Base-by-base conservation (phyloP, 495 filamentous ascomycete species). In the Recurvomyces mirabilis region DNA sequence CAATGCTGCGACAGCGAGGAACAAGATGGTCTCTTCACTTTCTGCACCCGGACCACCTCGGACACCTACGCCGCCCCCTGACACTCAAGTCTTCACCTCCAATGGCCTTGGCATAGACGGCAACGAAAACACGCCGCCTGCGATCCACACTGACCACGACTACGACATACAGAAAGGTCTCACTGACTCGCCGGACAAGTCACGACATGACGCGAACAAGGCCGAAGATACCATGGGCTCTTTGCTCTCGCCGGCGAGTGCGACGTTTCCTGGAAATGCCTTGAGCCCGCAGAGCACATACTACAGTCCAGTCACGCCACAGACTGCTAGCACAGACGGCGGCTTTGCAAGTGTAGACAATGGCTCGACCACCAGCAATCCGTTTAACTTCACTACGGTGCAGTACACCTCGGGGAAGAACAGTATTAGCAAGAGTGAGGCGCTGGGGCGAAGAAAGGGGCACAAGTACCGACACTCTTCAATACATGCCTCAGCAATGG, bases 401-500 rank as follows among this genome's bases (percentile, higher is more conserved):
- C 52, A 53, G 20, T 66, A 66, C 12, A 81, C 83, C 53, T 68
- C 81, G 17, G 76, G 81, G 9, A 80, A 84, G 30, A 38, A 29
- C 12, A 47, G 34, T 18, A 34, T 59, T 34, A 29, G 18, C 21
- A 46, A 47, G 21, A 41, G 21, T 18, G 49, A 52, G 13, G 39
- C 39, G 13, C 34, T 95, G 54, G 91, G 89, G 51, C 87, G 94
- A 62, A 78, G 91, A 43, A 81, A 88, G 41, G 91, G 91, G 22
- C 91, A 98, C 68, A 87, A 91, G 58, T 98, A 96, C 73, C 94
- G 94, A 52, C 91, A 96, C 68, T 89, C 83, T 59, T 91, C 84
- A 56, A 85, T 98, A 38, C 51, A 54, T 32, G 46, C 40, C 22
- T 93, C 85, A 17, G 89, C 95, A 60, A 86, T 93, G 61, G 50